Evolutionary conservation across 2,329 filamentous ascomycete species (phyloP), one percentile per base, ranked within the genome.

Genomic region (Colletotrichum simmondsii): DNA sequence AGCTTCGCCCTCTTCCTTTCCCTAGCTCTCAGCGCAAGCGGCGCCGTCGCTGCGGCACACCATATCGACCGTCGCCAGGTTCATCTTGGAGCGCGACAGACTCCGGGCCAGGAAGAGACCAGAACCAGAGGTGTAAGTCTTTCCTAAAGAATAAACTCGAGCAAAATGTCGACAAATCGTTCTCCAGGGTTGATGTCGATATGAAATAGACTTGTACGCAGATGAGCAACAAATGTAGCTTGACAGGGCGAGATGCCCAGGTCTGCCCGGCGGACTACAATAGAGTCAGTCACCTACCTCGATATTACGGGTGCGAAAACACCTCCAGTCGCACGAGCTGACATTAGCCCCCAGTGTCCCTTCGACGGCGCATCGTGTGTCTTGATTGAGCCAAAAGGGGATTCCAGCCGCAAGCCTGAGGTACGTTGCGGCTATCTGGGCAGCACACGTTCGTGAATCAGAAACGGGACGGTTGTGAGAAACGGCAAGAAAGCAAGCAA

Each of bases 201-300:
- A 5, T 11, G 12, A 30, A 26, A 3, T 28, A 72, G 70, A 72
- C 26, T 30, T 72, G 70, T 46, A 70, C 56, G 19, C 70, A 72
- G 37, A 72, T 61, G 70, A 72, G 54, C 49, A 72, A 72, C 66
- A 72, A 72, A 42, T 72, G 70, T 56, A 68, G 65, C 35, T 37
- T 72, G 24, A 46, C 54, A 4, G 42, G 56, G 49, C 66, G 60
- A 22, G 56, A 72, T 28, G 66, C 68, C 49, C 70, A 65, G 46
- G 60, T 72, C 10, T 72, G 70, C 16, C 70, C 70, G 56, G 66
- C 70, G 35, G 70, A 72, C 56, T 72, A 72, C 26, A 72, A 72
- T 2, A 72, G 70, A 66, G 70, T 56, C 52, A n/a, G 70, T 52
- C 14, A 24, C 35, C 35, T 22, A 22, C 5, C 14, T 22, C 11